phyloP scores from a whole-genome alignment of 495 filamentous ascomycete species.

The Xeromyces bisporus region DNA sequence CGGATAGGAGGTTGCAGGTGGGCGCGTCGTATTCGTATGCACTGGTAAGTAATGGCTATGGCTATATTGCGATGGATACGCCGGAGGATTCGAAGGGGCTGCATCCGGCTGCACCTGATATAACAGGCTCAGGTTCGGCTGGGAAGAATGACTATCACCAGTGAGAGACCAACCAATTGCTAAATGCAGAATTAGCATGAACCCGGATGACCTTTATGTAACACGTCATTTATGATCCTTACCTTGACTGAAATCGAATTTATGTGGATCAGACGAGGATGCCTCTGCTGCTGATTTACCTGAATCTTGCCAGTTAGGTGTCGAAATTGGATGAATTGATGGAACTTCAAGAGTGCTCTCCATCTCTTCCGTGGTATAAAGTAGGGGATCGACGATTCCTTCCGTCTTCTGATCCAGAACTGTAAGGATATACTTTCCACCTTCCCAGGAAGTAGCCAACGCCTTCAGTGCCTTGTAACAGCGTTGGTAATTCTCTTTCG shows the following conservation, averaged over 20 bases:
- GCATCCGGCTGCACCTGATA: conserved; percentile 35
- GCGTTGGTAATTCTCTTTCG: conserved; percentile 61
- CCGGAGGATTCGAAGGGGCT: conserved; percentile 6
- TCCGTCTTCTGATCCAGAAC: conserved; percentile 77
- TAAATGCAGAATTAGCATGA: no score
- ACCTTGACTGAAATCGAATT: conserved; percentile 36
- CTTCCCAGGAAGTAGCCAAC: conserved; percentile 65
- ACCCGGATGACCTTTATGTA: no score
- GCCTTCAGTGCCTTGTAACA: conserved; percentile 68
- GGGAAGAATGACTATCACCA: conserved; percentile 66
- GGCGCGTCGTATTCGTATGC: conserved; percentile 8
- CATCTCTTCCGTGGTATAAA: conserved; percentile 63
- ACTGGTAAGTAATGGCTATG: conserved; percentile 16
- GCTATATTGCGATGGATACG: conserved; percentile 20
- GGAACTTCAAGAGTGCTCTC: conserved; percentile 37
- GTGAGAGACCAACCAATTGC: conserved; percentile 66
- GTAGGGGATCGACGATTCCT: conserved; percentile 64
- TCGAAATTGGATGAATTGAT: conserved; percentile 22
- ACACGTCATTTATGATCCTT: no score
- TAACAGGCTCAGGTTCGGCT: conserved; percentile 56
- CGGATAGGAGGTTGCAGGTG: conserved; percentile 9
- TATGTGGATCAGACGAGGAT: conserved; percentile 15
- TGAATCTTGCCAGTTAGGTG: conserved; percentile 26
- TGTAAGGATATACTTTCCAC: conserved; percentile 70
- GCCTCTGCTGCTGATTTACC: conserved; percentile 11